Evolutionary conservation across 2,329 filamentous ascomycete genomes (phyloP).

Genomic region (Penicillium sp.): DNA sequence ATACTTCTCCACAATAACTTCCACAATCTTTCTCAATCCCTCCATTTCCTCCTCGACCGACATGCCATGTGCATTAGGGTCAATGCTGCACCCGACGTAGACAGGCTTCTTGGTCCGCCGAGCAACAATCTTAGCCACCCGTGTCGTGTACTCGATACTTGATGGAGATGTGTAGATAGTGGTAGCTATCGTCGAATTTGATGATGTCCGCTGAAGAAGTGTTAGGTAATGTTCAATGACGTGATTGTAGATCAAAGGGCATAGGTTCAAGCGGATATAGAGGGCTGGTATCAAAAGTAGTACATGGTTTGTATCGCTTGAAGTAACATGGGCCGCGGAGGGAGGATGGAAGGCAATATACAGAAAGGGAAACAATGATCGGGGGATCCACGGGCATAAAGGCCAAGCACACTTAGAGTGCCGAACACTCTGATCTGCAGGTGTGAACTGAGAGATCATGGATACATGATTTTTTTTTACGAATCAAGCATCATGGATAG

Average conservation of each 20-base stretch:
- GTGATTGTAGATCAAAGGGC: not conserved
- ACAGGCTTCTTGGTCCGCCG: conserved; percentile 68
- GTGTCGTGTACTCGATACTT: conserved; percentile 81
- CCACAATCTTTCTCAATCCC: conserved; percentile 71
- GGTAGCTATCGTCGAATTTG: conserved; percentile 65
- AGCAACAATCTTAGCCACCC: conserved; percentile 80
- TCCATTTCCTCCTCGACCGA: conserved; percentile 94
- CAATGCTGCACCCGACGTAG: conserved; percentile 90
- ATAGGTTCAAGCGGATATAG: not conserved
- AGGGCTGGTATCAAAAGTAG: not conserved
- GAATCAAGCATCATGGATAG: not conserved
- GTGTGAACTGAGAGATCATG: not conserved
- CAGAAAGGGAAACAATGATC: not conserved
- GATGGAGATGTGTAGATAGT: conserved; percentile 69
- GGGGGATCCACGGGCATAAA: not conserved
- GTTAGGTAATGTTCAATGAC: conserved; percentile 8
- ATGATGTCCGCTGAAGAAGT: conserved; percentile 37
- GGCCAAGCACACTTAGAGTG: not conserved
- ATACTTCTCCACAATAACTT: conserved; percentile 59
- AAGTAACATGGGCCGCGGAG: not conserved
- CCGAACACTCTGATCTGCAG: not conserved
- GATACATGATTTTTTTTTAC: no score
- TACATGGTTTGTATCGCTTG: not conserved
- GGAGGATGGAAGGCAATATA: not conserved
- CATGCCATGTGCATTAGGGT: conserved; percentile 71